Conservation (phyloP, 1,284 basidiomycete genomes). For the Puccinia polysora region DNA sequence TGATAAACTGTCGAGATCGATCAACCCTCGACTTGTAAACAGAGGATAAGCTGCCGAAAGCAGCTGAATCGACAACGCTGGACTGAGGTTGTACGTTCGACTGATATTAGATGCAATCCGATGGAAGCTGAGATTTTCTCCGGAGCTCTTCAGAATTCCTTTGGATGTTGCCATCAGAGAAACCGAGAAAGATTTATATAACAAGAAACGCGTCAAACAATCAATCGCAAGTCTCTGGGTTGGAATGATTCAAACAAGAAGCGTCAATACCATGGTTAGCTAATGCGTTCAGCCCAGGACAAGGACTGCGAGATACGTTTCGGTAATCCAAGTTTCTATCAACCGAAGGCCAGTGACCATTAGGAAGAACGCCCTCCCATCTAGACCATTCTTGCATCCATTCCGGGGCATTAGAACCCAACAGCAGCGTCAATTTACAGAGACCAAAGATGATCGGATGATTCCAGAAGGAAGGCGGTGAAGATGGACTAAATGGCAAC, state of each 20-base stretch:
- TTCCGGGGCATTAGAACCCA: constrained; percentile 1
- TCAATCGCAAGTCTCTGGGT: too few relatives aligned
- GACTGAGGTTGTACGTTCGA: constrained; percentile 46
- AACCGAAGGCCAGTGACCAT: constrained; percentile 33
- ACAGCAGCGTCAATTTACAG: constrained; percentile 25
- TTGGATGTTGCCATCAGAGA: not conserved
- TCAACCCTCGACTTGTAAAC: constrained; percentile 25
- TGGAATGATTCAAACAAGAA: too few relatives aligned
- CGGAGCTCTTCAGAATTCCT: constrained; percentile 44
- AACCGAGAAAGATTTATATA: not conserved
- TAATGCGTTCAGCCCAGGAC: constrained; percentile 44
- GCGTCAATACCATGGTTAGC: constrained; percentile 21
- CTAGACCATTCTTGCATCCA: constrained; percentile 41
- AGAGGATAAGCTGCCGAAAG: constrained; percentile 43
- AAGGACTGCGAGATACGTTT: constrained; percentile 37
- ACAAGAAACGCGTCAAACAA: not conserved
- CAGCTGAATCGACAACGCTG: constrained; percentile 46
- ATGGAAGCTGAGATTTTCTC: constrained; percentile 43
- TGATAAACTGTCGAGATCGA: constrained; percentile 18
- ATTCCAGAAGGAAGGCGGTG: constrained; percentile 42
- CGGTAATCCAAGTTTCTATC: not conserved
- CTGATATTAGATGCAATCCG: constrained; percentile 34
- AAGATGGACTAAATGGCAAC: constrained; percentile 34
- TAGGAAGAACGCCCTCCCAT: constrained; percentile 43
- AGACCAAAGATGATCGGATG: constrained; percentile 33